These are phyloP conservation scores for Auricularia cornea DNA, from an alignment of 768 basidiomycete species.

Conservation along the genomic window DNA sequence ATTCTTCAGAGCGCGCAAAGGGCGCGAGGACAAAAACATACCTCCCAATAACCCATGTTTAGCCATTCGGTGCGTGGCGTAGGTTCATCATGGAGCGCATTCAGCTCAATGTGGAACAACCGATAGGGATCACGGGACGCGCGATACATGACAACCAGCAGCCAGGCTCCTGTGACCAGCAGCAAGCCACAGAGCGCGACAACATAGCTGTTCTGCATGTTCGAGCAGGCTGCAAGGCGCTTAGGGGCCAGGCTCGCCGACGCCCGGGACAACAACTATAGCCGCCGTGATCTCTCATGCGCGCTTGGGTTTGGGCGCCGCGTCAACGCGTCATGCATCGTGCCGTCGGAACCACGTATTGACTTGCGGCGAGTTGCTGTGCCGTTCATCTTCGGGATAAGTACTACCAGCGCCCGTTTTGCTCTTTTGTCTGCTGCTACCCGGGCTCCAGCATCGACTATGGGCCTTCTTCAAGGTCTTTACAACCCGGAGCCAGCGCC, in stretches of 20 bases:
- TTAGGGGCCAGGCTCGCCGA: no score
- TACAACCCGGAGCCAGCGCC: neutral
- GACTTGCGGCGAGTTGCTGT: no score
- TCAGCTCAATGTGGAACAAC: conserved; percentile 48
- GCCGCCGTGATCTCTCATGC: no score
- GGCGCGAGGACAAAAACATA: conserved; percentile 11
- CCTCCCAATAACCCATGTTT: conserved; percentile 67
- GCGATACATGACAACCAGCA: neutral
- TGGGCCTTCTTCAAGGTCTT: neutral
- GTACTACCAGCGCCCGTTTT: no score
- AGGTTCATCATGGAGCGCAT: conserved; percentile 37
- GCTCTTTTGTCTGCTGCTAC: no score
- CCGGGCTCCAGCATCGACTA: no score
- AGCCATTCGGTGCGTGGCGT: conserved; percentile 49
- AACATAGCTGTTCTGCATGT: neutral
- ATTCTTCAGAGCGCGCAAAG: neutral
- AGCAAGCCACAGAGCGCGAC: neutral
- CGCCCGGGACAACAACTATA: no score
- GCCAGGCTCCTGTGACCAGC: neutral
- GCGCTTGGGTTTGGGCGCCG: no score
- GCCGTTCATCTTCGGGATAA: no score
- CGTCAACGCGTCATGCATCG: no score
- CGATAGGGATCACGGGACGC: conserved; percentile 43
- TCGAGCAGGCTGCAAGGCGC: no score
- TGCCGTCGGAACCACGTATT: no score